Conservation (phyloP, 345 rosid genomes). For the Mallotus nudiflorus region DNA sequence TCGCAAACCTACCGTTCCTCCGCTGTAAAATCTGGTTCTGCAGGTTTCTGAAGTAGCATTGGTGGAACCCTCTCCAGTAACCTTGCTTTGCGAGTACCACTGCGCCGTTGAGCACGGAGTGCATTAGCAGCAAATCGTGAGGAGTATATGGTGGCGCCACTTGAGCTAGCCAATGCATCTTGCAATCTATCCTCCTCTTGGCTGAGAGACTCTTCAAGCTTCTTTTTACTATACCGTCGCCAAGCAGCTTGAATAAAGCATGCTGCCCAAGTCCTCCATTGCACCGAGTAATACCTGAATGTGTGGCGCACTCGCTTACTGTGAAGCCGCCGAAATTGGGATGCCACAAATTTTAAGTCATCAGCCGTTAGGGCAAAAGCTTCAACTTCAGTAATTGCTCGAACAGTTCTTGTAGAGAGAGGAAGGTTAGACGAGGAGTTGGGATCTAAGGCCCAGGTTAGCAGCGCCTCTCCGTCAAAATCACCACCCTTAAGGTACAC, state of each 20-base stretch:
- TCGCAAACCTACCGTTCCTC: too few species aligned
- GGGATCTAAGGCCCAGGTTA: conserved; percentile 92
- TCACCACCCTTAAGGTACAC: conserved; percentile 78
- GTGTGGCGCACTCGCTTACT: conserved; percentile 85
- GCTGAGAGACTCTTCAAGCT: conserved; percentile 59
- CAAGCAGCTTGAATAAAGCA: conserved; percentile 87
- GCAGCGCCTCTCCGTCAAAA: conserved; percentile 90
- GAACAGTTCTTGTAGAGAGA: conserved; percentile 79
- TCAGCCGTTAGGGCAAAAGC: conserved; percentile 80
- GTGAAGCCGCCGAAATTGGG: conserved; percentile 74
- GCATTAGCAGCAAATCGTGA: conserved; percentile 83
- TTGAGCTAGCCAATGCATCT: conserved; percentile 74
- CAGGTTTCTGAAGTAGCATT: conserved; percentile 77
- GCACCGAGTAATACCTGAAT: conserved; percentile 77
- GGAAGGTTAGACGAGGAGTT: conserved; percentile 78
- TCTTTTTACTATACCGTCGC: conserved; percentile 70
- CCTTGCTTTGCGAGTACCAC: conserved; percentile 56
- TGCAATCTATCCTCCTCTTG: conserved; percentile 75
- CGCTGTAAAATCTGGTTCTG: conserved; percentile 73
- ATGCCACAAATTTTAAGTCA: conserved; percentile 76
- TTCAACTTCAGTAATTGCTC: conserved; percentile 70
- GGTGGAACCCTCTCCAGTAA: conserved; percentile 59
- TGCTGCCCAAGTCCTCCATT: conserved; percentile 94
- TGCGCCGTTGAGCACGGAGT: conserved; percentile 55
- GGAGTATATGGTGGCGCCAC: conserved; percentile 87